Evolutionary conservation across 768 basidiomycete genomes (phyloP).

Genomic region (Hysterangium stoloniferum): DNA sequence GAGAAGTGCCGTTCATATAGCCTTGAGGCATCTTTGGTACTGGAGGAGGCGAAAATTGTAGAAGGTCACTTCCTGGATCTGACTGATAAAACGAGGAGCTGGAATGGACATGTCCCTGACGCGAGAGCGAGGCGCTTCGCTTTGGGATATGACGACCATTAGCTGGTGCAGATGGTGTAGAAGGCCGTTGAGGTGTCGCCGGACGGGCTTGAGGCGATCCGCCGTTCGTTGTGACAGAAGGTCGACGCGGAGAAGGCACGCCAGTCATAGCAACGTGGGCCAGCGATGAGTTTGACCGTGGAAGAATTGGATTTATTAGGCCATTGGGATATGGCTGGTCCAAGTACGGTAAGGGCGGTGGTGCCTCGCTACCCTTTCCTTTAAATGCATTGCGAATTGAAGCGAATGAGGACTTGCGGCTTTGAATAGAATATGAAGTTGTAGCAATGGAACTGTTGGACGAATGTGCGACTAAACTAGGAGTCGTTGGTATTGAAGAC

Average conservation of each 20-base stretch:
- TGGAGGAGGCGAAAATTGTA: conserved; percentile 58
- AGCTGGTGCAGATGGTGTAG: conserved; percentile 40
- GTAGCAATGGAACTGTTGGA: conserved; percentile 64
- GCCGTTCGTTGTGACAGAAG: conserved; percentile 24
- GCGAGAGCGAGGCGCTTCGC: conserved; percentile 46
- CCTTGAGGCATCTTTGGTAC: conserved; percentile 69
- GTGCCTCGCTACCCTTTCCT: conserved; percentile 44
- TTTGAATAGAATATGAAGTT: conserved; percentile 44
- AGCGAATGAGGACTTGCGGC: conserved; percentile 79
- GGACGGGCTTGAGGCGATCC: conserved; percentile 35
- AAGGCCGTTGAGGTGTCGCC: conserved; percentile 43
- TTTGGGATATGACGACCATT: conserved; percentile 33
- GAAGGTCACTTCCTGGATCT: conserved; percentile 61
- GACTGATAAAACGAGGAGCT: conserved; percentile 67
- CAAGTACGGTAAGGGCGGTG: conserved; percentile 58
- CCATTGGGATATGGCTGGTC: conserved; percentile 54
- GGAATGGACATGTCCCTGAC: conserved; percentile 71
- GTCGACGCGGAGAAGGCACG: conserved; percentile 26
- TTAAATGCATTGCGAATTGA: conserved; percentile 86
- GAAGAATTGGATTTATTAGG: conserved; percentile 68
- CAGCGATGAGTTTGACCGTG: conserved; percentile 72
- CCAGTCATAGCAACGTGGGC: conserved; percentile 28
- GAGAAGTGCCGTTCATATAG: conserved; percentile 33
- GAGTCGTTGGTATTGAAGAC: conserved; percentile 11
- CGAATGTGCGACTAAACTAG: conserved; percentile 40